These are phyloP conservation scores for Mediolabrus comicus DNA, from an alignment of 108 stramenopile genomes.

Conservation along the genomic window DNA sequence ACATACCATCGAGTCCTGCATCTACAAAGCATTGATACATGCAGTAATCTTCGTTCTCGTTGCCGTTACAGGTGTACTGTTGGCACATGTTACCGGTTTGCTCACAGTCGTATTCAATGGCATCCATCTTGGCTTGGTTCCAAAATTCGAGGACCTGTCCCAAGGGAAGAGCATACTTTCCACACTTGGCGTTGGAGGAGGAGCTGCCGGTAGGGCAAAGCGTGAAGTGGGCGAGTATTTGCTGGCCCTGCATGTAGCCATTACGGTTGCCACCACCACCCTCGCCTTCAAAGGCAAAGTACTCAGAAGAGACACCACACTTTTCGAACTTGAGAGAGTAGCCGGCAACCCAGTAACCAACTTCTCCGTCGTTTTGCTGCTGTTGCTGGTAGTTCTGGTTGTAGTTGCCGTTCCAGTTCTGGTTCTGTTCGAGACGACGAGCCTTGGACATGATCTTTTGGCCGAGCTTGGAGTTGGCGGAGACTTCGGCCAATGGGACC, in stretches of 20 bases:
- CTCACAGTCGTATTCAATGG: slow-evolving; percentile 41
- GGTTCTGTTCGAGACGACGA: slow-evolving; percentile 29
- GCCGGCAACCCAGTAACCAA: slow-evolving; percentile 8
- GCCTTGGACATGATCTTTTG: slow-evolving; percentile 38
- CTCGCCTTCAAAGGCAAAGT: slow-evolving; percentile 5
- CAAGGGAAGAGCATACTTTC: slow-evolving; percentile 48
- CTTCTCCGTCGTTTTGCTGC: slow-evolving; percentile 31
- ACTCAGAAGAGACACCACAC: neutral
- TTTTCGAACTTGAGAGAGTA: slow-evolving; percentile 3
- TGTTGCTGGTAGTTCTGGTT: slow-evolving; percentile 19
- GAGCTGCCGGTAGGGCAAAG: slow-evolving; percentile 37
- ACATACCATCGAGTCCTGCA: slow-evolving; percentile 2
- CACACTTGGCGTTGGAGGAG: slow-evolving; percentile 21
- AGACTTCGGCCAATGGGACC: slow-evolving; percentile 15
- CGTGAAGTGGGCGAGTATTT: slow-evolving; percentile 44
- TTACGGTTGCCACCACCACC: neutral
- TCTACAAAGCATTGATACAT: too few relatives aligned
- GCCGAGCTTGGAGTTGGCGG: slow-evolving; percentile 22
- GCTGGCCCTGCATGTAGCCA: neutral
- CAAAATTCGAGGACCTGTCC: slow-evolving; percentile 40
- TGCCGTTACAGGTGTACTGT: slow-evolving; percentile 32
- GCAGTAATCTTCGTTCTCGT: slow-evolving; percentile 33
- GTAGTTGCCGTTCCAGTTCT: slow-evolving; percentile 20
- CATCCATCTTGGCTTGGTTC: slow-evolving; percentile 30
- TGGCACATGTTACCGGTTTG: slow-evolving; percentile 31